Percentiles rank a stretch among this genome's conserved stretches.
Conservation (phyloP, 164 flowering plant genomes). For the Chimonanthus salicifolius region DNA sequence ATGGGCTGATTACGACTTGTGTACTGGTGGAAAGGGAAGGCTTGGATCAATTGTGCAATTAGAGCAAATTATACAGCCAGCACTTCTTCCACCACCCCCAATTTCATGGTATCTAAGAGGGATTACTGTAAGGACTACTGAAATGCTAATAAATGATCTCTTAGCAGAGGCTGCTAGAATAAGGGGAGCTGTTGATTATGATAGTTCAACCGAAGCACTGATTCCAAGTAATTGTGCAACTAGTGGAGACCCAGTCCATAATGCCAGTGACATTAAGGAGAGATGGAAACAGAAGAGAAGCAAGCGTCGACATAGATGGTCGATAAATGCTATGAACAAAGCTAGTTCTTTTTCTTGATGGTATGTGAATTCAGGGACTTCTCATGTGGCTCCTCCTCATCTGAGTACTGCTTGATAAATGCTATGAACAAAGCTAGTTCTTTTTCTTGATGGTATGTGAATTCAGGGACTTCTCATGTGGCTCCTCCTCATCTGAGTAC, state of each 20-base stretch:
- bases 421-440: neutral
- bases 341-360: neutral
- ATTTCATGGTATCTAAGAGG: slow-evolving; percentile 97
- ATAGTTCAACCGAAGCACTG: slow-evolving; percentile 1
- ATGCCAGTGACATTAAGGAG: slow-evolving; percentile 41
- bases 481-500: no score
- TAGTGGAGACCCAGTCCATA: slow-evolving; percentile 13
- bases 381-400: no score
- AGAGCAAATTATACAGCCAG: slow-evolving; percentile 81
- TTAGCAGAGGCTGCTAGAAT: slow-evolving; percentile 68
- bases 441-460: neutral
- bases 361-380: neutral
- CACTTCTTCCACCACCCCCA: slow-evolving; percentile 94
- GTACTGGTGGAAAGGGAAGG: slow-evolving; percentile 83
- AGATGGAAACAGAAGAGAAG: slow-evolving; percentile 61
- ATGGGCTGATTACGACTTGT: slow-evolving; percentile 48
- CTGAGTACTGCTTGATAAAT: no score
- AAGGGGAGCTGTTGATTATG: slow-evolving; percentile 29
- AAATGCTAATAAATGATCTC: slow-evolving; percentile 72
- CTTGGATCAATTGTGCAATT: slow-evolving; percentile 68
- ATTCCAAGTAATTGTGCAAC: slow-evolving; percentile 5
- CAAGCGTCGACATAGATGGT: slow-evolving; percentile 7
- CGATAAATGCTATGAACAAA: neutral
- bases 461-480: no score
- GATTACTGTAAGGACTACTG: slow-evolving; percentile 75